Base-by-base conservation (phyloP, 2,329 filamentous ascomycete species). In the Fusarium foetens region DNA sequence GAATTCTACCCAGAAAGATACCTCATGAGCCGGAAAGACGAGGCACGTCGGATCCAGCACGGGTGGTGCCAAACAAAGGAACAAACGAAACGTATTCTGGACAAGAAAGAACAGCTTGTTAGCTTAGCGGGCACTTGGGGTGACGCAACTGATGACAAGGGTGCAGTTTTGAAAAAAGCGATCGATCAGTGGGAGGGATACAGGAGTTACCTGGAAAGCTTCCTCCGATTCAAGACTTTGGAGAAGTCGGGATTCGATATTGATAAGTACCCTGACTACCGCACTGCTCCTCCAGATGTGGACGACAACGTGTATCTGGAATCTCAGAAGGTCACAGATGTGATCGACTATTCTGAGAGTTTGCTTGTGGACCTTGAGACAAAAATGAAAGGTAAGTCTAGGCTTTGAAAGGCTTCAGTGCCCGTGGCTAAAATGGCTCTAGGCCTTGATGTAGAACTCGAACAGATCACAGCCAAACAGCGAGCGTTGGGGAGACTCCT, bases 1-100 rank as follows among this genome's bases (percentile, higher is more conserved):
- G 79, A 84, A 17, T 84, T 88, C 68, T 89, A 88, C 71, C 84
- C 86, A 2, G 87, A 89, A 76, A 84, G 83, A n/a, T 90, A 89
- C 63, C 77, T 87, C 57, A 79, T 81, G 52, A 78, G 74, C 16
- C 83, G 84, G 19, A 84, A 83, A 60, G 80, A 85, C 16, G 83
- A 86, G 58, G 85, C 87, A 19, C 68, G 83, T 13, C 80, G 82
- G 12, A 86, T 88, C 45, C 84, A 85, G 66, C 64, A 67, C 17
- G 81, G 76, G 3, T 81, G 78, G 79, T 77, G 76, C 41, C 74
- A 80, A 23, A 80, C 78, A 8, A 82, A 81, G 58, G 72, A 68
- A 35, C 76, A 72, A 16, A 73, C 79, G 43, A 49, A 61, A 10
- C 75, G 60, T 17, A 61, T 82, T 17, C 45, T 61, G 8, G 59